Base-by-base conservation (phyloP, 495 filamentous ascomycete genomes). In the Parathielavia appendiculata region DNA sequence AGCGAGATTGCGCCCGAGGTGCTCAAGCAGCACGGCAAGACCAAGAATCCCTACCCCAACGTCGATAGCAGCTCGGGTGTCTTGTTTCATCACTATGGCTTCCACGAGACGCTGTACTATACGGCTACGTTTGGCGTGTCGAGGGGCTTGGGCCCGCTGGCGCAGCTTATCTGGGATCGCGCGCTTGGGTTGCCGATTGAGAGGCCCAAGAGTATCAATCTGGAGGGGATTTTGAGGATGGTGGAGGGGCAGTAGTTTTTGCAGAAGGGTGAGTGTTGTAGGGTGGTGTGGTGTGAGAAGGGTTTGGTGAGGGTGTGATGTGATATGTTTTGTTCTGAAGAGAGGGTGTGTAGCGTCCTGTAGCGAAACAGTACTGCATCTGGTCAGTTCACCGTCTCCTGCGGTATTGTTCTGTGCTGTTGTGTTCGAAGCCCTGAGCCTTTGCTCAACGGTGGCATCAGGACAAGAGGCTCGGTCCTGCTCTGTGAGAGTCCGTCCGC, bases 21-120 rank as follows among this genome's bases (percentile, higher is more conserved):
- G 30, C 75, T 98, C 60, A 90, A 81, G 55, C 83, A 96, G 76
- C 93, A 98, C 65, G 93, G 93, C 67, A 97, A 97, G 87, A 97
- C 93, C 63, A 97, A 97, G 82, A 97, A 97, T 79, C 92, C 92
- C 9, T 91, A 90, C 73, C 93, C 93, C 46, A 98, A 98, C 67
- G 93, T 98, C 53, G 93, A 98, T 73, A 88, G 85, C 17, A 84
- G 82, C 55, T 95, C 90, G 2, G 93, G 93, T 54, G 95, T 96
- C 5, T 79, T 98, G 39, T 97, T 98, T 81, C 83, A 97, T 69
- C 91, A 97, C 74, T 98, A 93, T 67, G 93, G 91, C 49, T 95
- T 97, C 83, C 86, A 87, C 73, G 90, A 98, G 73, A 95, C 92
- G 1, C 81, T 97, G 9, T 98, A 98, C 77, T 98, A 98, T 72